A percentile compares a stretch with the other conserved stretches of the same genome.
Conservation (phyloP, 768 basidiomycete genomes). For the Termitomyces sp. region DNA sequence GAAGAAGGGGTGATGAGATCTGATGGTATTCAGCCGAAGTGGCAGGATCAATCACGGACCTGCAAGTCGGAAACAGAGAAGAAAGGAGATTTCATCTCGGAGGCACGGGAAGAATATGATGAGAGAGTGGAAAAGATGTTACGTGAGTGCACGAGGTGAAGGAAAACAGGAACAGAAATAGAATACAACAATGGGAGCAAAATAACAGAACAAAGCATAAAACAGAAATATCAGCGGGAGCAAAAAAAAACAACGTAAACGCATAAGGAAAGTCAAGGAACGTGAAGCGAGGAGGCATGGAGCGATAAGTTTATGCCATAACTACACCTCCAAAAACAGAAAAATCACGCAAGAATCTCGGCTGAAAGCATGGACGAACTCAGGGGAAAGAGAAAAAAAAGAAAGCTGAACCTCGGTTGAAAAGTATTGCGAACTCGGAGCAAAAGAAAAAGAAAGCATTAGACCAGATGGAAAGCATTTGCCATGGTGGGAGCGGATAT, state of each 20-base stretch:
- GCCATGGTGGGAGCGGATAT: background rate
- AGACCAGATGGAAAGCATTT: background rate
- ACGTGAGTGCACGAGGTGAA: no score
- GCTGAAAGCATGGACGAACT: background rate
- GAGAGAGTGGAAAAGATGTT: background rate
- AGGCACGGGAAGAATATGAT: no score
- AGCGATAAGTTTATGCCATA: background rate
- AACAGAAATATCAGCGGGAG: background rate
- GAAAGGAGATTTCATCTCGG: background rate
- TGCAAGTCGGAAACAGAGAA: background rate
- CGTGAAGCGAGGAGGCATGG: background rate
- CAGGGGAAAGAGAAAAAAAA: background rate
- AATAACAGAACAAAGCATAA: background rate
- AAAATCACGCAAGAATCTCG: background rate
- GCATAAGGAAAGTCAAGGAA: background rate
- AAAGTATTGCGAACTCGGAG: background rate
- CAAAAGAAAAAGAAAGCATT: background rate
- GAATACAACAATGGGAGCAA: background rate
- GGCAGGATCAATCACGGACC: conserved; percentile 13
- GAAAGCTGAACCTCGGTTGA: no score
- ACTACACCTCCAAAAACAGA: background rate
- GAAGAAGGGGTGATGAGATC: background rate
- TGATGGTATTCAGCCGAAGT: background rate
- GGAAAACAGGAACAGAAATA: no score
- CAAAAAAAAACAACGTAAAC: background rate